Base-by-base conservation (phyloP, 768 basidiomycete genomes). In the Collybia nuda region DNA sequence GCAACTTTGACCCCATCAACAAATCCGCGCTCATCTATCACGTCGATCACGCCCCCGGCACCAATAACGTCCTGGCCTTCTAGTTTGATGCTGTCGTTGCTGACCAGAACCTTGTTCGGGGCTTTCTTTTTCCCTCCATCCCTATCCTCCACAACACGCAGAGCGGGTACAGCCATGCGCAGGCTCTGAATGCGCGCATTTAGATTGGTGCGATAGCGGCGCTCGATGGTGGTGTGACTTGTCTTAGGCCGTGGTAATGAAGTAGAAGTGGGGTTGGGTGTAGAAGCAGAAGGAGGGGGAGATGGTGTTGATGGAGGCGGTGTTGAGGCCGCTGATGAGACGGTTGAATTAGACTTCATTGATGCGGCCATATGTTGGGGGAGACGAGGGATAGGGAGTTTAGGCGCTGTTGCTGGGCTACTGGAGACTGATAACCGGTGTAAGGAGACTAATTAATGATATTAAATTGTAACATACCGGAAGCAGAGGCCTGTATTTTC, bases 1-100 rank as follows among this genome's bases (percentile, higher is more conserved):
- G 93, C 93, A 8, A 93, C 87, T 65, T 88, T 89, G 62, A 95
- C 90, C n/a, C 93, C 93, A 59, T 95, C 93, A 2, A 93, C 86
- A 56, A 86, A 93, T 2, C 93, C 93, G 3, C 90, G 79, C 32
- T 85, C 83, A 53, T 93, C 90, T n/a, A 90, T 81, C 1, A 80
- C 71, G 57, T 88, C 86, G 5, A 76, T 67, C 9, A 68, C 66
- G 0, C 61, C 67, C 23, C 46, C 46, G 5, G 46, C 36, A 7
- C 46, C 26, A 11, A 47, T 17, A 2, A 47, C 46, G 14, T 19
- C 46, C 17, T 68, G 67, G 18, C 67, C 66, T 11, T 49, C 60
- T 17, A 69, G 67, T 54, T 75, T 73, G 47, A 75, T 65, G 28
- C 65, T 50, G 35, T 73, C 69, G 17, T 60, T 60, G 2, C 53